Percentiles rank a stretch among this genome's conserved stretches.
Conservation (phyloP, 2,329 filamentous ascomycete genomes). For the Calonectria hongkongensis region DNA sequence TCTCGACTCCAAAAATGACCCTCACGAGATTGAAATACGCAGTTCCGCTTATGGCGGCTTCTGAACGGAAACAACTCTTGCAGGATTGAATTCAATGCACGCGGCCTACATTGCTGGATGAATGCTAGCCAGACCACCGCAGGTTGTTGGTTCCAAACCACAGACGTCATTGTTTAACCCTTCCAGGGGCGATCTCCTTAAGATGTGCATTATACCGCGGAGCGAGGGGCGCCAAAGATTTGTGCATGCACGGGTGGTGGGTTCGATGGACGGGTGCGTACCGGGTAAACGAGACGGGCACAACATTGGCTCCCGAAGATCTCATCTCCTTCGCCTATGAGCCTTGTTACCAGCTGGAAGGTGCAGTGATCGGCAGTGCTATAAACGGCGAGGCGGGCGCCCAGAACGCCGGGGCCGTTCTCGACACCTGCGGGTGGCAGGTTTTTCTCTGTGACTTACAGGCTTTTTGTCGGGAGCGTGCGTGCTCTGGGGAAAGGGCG, state of each 20-base stretch:
- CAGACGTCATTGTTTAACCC: conserved; percentile 31
- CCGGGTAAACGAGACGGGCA: not conserved
- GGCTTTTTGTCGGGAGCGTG: conserved; percentile 45
- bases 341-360: conserved; percentile 15
- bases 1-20: conserved; percentile 50
- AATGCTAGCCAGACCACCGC: conserved; percentile 14
- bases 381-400: conserved; percentile 26
- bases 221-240: conserved; percentile 35
- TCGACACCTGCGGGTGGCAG: conserved; percentile 23
- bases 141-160: conserved; percentile 16
- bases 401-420: conserved; percentile 29
- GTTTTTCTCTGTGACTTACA: conserved; percentile 31
- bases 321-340: not conserved
- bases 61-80: conserved; percentile 30
- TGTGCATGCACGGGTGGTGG: conserved; percentile 36
- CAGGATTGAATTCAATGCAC: conserved; percentile 5
- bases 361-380: conserved; percentile 31
- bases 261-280: conserved; percentile 21
- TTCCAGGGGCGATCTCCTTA: conserved; percentile 53
- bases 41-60: conserved; percentile 45
- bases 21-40: conserved; percentile 36
- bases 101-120: conserved; percentile 30
- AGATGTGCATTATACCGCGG: conserved; percentile 54
- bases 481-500: conserved; percentile 50
- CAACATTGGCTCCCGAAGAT: not conserved